Percentiles rank a stretch among this genome's conserved stretches.
Conservation (phyloP, 495 filamentous ascomycete species). For the Aspergillus cavernicola region DNA sequence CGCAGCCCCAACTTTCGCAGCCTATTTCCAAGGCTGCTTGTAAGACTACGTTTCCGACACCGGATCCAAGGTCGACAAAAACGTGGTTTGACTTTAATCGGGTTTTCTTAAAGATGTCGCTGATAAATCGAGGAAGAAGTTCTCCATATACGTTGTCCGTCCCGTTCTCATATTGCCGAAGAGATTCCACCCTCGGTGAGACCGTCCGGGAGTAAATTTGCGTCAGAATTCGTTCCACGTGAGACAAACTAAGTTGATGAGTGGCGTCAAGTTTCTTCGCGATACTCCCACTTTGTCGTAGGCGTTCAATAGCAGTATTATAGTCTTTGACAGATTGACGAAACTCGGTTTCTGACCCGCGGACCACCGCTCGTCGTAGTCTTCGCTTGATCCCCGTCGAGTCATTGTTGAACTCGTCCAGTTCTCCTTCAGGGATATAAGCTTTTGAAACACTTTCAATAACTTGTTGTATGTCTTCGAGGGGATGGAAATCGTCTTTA, state of each 20-base stretch:
- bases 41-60: constrained; percentile 91
- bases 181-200: constrained; percentile 75
- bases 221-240: constrained; percentile 76
- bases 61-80: constrained; percentile 92
- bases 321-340: constrained; percentile 66
- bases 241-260: constrained; percentile 60
- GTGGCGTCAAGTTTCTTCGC: constrained; percentile 62
- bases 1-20: constrained; percentile 93
- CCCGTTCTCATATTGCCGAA: constrained; percentile 80
- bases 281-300: constrained; percentile 62
- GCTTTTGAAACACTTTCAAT: constrained; percentile 68
- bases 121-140: constrained; percentile 77
- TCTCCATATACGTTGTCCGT: constrained; percentile 94
- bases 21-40: constrained; percentile 93
- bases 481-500: constrained; percentile 72
- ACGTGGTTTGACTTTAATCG: constrained; percentile 72
- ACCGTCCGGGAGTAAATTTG: constrained; percentile 92
- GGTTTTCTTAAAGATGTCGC: constrained; percentile 74
- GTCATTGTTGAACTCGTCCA: constrained; percentile 65
- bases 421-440: constrained; percentile 67
- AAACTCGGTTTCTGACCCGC: constrained; percentile 63
- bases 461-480: constrained; percentile 78
- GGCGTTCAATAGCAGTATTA: constrained; percentile 61
- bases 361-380: constrained; percentile 64
- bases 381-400: constrained; percentile 67